phyloP scores from a whole-genome alignment of 2,329 filamentous ascomycete species.

The Venturia asperata region DNA sequence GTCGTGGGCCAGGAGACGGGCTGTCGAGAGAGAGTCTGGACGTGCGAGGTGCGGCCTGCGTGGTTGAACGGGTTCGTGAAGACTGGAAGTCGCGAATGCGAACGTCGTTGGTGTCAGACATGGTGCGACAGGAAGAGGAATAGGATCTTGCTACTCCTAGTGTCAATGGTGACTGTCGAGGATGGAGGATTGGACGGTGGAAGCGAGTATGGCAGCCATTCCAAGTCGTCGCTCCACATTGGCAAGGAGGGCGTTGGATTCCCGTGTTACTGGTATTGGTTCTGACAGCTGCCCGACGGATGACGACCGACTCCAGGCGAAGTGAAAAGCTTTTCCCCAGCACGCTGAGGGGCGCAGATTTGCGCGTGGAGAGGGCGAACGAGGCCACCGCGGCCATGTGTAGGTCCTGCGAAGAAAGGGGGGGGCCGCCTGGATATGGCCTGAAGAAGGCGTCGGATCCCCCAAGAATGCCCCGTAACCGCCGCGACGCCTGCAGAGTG shows the following conservation, averaged over 20 bases:
- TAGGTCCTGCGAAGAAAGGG: not conserved
- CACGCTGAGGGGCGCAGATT: not conserved
- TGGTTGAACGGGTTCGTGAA: not conserved
- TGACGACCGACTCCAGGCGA: constrained; percentile 4
- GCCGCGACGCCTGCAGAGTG: not conserved
- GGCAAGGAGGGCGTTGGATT: not conserved
- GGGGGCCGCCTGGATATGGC: not conserved
- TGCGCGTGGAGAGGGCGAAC: not conserved
- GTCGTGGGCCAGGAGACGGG: not conserved
- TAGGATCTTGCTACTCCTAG: not conserved
- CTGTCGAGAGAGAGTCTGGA: not conserved
- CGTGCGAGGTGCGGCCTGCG: not conserved
- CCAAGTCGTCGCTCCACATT: not conserved
- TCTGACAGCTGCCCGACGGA: not conserved
- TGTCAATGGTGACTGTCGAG: not conserved
- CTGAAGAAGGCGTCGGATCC: not conserved
- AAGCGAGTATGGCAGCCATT: not conserved
- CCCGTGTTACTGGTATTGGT: not conserved
- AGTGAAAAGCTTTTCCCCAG: not conserved
- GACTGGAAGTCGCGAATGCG: constrained; percentile 14
- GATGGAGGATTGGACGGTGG: not conserved
- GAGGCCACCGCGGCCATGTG: not conserved
- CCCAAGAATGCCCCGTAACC: not conserved
- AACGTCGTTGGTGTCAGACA: not conserved
- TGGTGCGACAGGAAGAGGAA: not conserved